Conservation (phyloP, 768 basidiomycete genomes). For the Albatrellus ellisii region DNA sequence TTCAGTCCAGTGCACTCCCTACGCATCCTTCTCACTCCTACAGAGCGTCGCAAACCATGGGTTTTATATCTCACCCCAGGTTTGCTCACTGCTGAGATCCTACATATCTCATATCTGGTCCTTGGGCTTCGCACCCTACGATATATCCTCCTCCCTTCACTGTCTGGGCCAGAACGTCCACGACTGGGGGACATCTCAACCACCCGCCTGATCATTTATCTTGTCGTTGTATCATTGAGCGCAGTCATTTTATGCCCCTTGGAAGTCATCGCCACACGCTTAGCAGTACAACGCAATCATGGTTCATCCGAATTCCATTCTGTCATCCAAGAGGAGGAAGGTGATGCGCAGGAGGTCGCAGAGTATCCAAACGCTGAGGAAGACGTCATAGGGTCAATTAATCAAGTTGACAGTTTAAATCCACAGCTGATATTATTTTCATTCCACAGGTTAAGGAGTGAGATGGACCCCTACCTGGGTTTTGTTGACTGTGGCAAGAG, state of each 20-base stretch:
- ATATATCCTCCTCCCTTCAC: slow-evolving; percentile 46
- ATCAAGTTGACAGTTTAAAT: not conserved
- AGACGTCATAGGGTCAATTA: slow-evolving; percentile 70
- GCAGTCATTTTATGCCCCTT: slow-evolving; percentile 55
- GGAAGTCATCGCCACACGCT: slow-evolving; percentile 66
- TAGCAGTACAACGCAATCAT: slow-evolving; percentile 80
- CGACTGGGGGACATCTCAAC: slow-evolving; percentile 31
- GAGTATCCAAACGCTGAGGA: slow-evolving; percentile 64
- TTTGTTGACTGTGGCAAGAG: slow-evolving; percentile 63
- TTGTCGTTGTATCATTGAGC: slow-evolving; percentile 41
- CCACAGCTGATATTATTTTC: not conserved
- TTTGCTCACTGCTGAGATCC: slow-evolving; percentile 29
- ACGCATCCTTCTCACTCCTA: slow-evolving; percentile 65
- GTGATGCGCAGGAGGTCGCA: slow-evolving; percentile 36
- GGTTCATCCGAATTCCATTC: slow-evolving; percentile 64
- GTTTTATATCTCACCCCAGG: slow-evolving; percentile 71
- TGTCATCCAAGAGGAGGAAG: slow-evolving; percentile 59
- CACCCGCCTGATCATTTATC: slow-evolving; percentile 39
- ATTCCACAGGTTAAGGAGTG: slow-evolving; percentile 33
- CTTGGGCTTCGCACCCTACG: slow-evolving; percentile 29
- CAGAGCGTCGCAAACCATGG: slow-evolving; percentile 71
- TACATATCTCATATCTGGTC: slow-evolving; percentile 33
- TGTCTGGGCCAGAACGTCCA: slow-evolving; percentile 23
- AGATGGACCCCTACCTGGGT: slow-evolving; percentile 69
- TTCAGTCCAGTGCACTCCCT: slow-evolving; percentile 43